These are phyloP conservation scores for Nakazawaea ernobii DNA, from an alignment of 805 yeast genomes.

Conservation along the genomic window DNA sequence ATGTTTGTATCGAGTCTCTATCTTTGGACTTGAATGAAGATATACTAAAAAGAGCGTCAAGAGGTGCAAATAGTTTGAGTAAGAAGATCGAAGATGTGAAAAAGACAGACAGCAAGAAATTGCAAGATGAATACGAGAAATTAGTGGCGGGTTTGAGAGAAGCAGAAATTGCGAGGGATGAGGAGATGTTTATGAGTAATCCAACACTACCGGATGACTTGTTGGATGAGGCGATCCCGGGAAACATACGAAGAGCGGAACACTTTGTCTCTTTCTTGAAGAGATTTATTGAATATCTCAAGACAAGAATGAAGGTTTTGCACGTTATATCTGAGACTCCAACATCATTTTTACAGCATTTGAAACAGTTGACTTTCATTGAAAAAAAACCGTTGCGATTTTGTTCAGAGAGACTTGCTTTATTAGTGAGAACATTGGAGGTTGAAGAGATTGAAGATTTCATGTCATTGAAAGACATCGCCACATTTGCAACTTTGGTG, in stretches of 20 bases:
- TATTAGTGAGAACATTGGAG: slow-evolving; percentile 85
- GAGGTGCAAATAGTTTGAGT: slow-evolving; percentile 78
- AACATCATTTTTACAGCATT: slow-evolving; percentile 81
- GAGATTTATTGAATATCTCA: slow-evolving; percentile 88
- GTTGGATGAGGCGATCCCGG: slow-evolving; percentile 91
- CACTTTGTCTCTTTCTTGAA: slow-evolving; percentile 92
- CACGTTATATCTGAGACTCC: slow-evolving; percentile 99
- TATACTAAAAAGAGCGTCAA: slow-evolving; percentile 74
- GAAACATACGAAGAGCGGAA: slow-evolving; percentile 94
- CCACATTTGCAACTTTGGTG: slow-evolving; percentile 92
- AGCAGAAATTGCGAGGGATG: slow-evolving; percentile 60
- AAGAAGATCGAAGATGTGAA: slow-evolving; percentile 82
- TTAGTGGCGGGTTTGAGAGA: slow-evolving; percentile 86
- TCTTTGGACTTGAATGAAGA: slow-evolving; percentile 92
- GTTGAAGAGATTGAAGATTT: slow-evolving; percentile 86
- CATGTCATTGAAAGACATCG: slow-evolving; percentile 89
- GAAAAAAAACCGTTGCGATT: slow-evolving; percentile 88
- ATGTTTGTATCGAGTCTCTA: slow-evolving; percentile 94
- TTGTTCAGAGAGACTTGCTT: slow-evolving; percentile 86
- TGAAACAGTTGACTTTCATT: slow-evolving; percentile 88
- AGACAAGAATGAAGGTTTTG: slow-evolving; percentile 94
- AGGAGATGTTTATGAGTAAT: slow-evolving; percentile 73
- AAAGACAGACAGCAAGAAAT: slow-evolving; percentile 70
- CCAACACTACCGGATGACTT: slow-evolving; percentile 86
- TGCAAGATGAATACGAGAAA: slow-evolving; percentile 87